A percentile compares a stretch with the other conserved stretches of the same genome.
phyloP scores from a whole-genome alignment of 2,329 filamentous ascomycete species.

The Diaporthe eres region DNA sequence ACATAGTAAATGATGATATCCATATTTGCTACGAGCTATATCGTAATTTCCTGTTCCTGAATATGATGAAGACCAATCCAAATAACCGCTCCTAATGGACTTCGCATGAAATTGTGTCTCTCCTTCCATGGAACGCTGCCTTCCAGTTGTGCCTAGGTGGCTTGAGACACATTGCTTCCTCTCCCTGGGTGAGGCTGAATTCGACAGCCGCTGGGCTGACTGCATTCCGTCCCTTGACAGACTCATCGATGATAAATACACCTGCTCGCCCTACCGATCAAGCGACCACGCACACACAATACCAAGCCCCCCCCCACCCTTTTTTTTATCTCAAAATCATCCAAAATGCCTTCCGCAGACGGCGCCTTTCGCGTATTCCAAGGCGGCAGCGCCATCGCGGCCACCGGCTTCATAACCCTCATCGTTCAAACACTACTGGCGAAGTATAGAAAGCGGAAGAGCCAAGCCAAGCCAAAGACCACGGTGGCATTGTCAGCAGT shows the following conservation, averaged over 20 bases:
- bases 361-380: neutral
- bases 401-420: neutral
- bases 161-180: neutral
- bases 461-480: neutral
- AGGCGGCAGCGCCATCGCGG: neutral
- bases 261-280: neutral
- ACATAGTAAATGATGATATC: neutral
- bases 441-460: neutral
- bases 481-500: neutral
- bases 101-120: neutral
- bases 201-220: neutral
- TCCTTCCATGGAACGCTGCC: neutral
- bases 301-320: neutral
- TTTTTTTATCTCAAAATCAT: neutral
- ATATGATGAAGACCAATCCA: neutral
- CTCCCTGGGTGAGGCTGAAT: conserved; percentile 13
- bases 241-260: neutral
- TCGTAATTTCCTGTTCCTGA: neutral
- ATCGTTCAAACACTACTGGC: neutral
- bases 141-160: neutral
- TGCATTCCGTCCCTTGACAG: conserved; percentile 3
- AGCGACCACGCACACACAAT: neutral
- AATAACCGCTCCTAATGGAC: neutral
- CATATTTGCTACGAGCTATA: neutral
- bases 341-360: neutral